Conservation (phyloP, 2,329 filamentous ascomycete species). For the Nannizziopsis barbatae region DNA sequence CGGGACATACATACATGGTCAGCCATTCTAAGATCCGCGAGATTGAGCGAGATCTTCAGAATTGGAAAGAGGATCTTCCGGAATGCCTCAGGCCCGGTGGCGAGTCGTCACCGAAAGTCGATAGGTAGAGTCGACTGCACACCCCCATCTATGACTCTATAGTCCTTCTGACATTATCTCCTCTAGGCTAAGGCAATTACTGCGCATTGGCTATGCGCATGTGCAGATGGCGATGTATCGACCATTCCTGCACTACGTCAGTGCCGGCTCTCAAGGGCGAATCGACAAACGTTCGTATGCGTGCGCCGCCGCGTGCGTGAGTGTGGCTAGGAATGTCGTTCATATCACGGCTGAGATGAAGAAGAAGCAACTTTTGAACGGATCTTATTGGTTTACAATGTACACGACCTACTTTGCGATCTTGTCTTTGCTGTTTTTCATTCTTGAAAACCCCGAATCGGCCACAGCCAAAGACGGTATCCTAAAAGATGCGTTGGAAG, state of each 20-base stretch:
- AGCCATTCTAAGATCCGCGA: constrained; percentile 54
- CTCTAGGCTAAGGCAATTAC: constrained; percentile 46
- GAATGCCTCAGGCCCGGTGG: constrained; percentile 66
- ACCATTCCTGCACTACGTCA: constrained; percentile 55
- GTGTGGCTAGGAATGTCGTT: constrained; percentile 54
- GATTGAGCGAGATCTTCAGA: constrained; percentile 51
- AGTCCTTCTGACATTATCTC: constrained; percentile 20
- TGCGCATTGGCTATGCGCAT: constrained; percentile 53
- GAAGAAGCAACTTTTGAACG: constrained; percentile 47
- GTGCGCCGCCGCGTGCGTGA: constrained; percentile 54
- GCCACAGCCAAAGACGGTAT: constrained; percentile 57
- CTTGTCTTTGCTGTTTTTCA: constrained; percentile 52
- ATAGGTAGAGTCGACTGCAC: constrained; percentile 48
- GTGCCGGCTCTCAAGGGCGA: constrained; percentile 39
- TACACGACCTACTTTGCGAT: constrained; percentile 59
- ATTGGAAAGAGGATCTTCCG: constrained; percentile 58
- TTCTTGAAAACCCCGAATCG: constrained; percentile 53
- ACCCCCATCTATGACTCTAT: not conserved
- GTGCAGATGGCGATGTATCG: constrained; percentile 55
- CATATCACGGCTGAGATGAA: constrained; percentile 57
- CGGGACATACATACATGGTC: constrained; percentile 49
- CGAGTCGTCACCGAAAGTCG: constrained; percentile 61
- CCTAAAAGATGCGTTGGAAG: constrained; percentile 71
- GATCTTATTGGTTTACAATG: constrained; percentile 58
- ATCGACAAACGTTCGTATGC: constrained; percentile 54